Evolutionary conservation across 441 rosid genomes (phyloP), one percentile per base, ranked within the genome.

Genomic region (Gossypium aridum): DNA sequence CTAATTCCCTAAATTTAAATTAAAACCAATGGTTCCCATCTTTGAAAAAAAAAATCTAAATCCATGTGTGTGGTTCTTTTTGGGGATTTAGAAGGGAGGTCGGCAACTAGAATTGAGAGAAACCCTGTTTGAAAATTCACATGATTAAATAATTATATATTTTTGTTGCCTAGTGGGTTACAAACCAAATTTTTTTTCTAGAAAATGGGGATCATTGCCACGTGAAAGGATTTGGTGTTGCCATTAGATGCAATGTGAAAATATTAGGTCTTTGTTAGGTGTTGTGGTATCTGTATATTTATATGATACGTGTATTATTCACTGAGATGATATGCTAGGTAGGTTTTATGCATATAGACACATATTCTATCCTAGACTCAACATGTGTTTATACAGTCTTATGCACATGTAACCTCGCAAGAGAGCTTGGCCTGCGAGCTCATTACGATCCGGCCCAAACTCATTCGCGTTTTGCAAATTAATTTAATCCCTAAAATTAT

Each of bases 31-130:
- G 70, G 77, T 51, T 23, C 23, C 26, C 25, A 57, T 73, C 76
- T 71, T 67, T 73, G 79, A 76, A 81, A 56, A 19, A 31, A 0
- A 5, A 31, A 5, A 4, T 66, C 31, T 55, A 81, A 80, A 61
- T 57, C 10, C 8, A 22, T 49, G 73, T 72, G 69, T 23, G 63
- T 26, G 16, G 71, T n/a, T 53, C 28, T 31, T 31, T 72, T 59
- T n/a, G 20, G 54, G 57, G 68, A 16, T 65, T 75, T 9, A 53
- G 2, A 66, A 61, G 82, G 75, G 63, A 9, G 88, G 86, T 81
- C 78, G 84, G 87, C 85, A 75, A 87, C 89, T 82, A 54, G 91
- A 49, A 43, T 76, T 17, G 14, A 64, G 86, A 55, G 83, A 78
- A 67, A 4, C 51, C 37, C 20, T 31, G 47, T n/a, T 67, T 47